phyloP scores from a whole-genome alignment of 2,329 filamentous ascomycete genomes.

The Epichloe glyceriae region DNA sequence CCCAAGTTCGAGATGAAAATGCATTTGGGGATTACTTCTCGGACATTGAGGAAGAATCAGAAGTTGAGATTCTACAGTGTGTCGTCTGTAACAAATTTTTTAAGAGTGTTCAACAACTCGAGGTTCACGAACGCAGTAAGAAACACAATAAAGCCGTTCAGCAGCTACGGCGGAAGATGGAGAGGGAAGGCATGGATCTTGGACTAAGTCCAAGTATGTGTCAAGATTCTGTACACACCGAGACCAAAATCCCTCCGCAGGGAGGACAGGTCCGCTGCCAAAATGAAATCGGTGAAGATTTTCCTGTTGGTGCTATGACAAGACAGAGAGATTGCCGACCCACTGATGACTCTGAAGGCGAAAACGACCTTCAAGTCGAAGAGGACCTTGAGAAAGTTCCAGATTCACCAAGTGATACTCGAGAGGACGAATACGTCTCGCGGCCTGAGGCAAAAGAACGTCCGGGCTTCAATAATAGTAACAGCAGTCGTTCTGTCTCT shows the following conservation, averaged over 20 bases:
- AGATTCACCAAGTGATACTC: not conserved
- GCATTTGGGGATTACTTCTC: slow-evolving; percentile 50
- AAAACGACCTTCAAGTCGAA: not conserved
- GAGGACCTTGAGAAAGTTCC: not conserved
- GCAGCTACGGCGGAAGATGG: slow-evolving; percentile 70
- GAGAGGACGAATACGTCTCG: slow-evolving; percentile 33
- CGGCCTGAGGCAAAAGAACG: slow-evolving; percentile 30
- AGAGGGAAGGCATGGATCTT: slow-evolving; percentile 57
- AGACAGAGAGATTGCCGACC: not conserved
- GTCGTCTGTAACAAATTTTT: slow-evolving; percentile 68
- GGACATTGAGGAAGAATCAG: slow-evolving; percentile 39
- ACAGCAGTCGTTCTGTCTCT: not conserved
- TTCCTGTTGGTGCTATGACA: not conserved
- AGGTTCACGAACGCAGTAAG: slow-evolving; percentile 90
- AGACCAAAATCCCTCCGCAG: not conserved
- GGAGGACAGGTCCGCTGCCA: not conserved
- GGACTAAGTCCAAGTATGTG: slow-evolving; percentile 23
- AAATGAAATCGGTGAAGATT: not conserved
- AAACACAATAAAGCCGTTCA: slow-evolving; percentile 85
- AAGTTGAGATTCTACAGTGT: slow-evolving; percentile 56
- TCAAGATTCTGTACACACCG: not conserved
- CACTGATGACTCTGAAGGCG: not conserved
- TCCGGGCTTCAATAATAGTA: slow-evolving; percentile 12
- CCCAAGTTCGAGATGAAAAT: slow-evolving; percentile 41
- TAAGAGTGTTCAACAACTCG: slow-evolving; percentile 82